Conservation (phyloP, 2,329 filamentous ascomycete genomes). For the Cercospora brassicicola region DNA sequence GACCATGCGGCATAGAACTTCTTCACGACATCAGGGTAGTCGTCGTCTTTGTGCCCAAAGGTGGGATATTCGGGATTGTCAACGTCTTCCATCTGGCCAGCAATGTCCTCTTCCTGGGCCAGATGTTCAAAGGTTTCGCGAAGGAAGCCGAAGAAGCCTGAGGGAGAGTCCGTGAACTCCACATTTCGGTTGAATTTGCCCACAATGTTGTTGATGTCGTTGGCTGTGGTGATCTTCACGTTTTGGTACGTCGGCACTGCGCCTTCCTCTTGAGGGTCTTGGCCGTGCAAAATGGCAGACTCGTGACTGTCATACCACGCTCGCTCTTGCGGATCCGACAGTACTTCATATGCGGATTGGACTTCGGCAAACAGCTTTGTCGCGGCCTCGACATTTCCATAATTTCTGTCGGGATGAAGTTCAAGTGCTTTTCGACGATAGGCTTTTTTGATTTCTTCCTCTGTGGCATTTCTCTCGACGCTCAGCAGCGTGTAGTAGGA, state of each 20-base stretch:
- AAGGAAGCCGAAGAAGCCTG: slow-evolving; percentile 81
- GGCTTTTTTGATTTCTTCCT: slow-evolving; percentile 93
- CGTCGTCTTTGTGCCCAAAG: slow-evolving; percentile 75
- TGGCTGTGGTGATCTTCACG: slow-evolving; percentile 72
- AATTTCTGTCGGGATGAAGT: slow-evolving; percentile 91
- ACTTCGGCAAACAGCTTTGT: slow-evolving; percentile 87
- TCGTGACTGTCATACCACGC: slow-evolving; percentile 98
- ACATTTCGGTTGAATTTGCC: slow-evolving; percentile 75
- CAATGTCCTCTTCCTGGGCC: slow-evolving; percentile 74
- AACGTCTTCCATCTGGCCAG: slow-evolving; percentile 66
- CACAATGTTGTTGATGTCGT: slow-evolving; percentile 76
- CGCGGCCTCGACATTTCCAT: slow-evolving; percentile 77
- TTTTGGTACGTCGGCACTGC: slow-evolving; percentile 65
- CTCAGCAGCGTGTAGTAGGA: slow-evolving; percentile 85
- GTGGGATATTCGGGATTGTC: slow-evolving; percentile 69
- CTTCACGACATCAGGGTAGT: slow-evolving; percentile 73
- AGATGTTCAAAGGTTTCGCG: slow-evolving; percentile 76
- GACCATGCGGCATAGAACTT: slow-evolving; percentile 81
- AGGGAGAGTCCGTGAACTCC: slow-evolving; percentile 75
- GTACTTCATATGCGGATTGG: slow-evolving; percentile 90
- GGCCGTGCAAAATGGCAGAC: slow-evolving; percentile 73
- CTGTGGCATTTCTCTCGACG: slow-evolving; percentile 69
- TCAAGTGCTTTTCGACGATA: slow-evolving; percentile 90
- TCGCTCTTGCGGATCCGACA: slow-evolving; percentile 91
- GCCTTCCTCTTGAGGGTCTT: slow-evolving; percentile 51